phyloP scores from a whole-genome alignment of 164 flowering plant genomes.

The Brasenia schreberi region DNA sequence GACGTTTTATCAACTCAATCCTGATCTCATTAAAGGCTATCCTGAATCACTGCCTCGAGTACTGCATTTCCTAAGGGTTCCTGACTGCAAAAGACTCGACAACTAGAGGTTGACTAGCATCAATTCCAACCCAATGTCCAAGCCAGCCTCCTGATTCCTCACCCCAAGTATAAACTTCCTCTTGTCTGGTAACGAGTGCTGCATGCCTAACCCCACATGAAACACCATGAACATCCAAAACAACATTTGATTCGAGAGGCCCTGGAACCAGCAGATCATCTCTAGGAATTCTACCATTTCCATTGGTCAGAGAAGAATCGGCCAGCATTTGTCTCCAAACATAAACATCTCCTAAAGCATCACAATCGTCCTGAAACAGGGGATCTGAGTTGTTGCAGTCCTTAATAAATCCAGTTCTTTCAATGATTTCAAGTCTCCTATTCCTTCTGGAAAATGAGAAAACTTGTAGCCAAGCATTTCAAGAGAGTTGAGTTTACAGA shows the following conservation, averaged over 20 bases:
- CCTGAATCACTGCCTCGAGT: no score
- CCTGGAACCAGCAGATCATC: conserved; percentile 62
- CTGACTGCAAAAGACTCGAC: conserved; percentile 21
- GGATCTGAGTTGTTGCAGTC: no score
- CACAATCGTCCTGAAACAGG: conserved; percentile 22
- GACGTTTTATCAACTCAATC: no score
- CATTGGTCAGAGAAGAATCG: conserved; percentile 33
- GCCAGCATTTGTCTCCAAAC: conserved; percentile 29
- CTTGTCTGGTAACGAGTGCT: conserved; percentile 82
- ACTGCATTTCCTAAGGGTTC: conserved; percentile 2
- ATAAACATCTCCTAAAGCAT: conserved; percentile 30
- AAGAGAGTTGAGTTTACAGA: no score
- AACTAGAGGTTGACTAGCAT: conserved; percentile 25
- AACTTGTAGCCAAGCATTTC: no score
- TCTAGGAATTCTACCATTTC: conserved; percentile 25
- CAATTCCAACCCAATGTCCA: conserved; percentile 27
- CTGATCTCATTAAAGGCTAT: no score
- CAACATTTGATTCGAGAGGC: conserved; percentile 65
- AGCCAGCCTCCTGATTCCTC: conserved; percentile 34
- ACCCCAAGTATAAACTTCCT: conserved; percentile 42
- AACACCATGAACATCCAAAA: conserved; percentile 78
- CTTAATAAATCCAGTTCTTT: no score
- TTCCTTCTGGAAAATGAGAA: no score
- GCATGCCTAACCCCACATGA: conserved; percentile 76
- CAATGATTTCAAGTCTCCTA: no score